Evolutionary conservation across 768 basidiomycete genomes (phyloP), one percentile per base, ranked within the genome.

Genomic region (Leucosporidium creatinivorum): DNA sequence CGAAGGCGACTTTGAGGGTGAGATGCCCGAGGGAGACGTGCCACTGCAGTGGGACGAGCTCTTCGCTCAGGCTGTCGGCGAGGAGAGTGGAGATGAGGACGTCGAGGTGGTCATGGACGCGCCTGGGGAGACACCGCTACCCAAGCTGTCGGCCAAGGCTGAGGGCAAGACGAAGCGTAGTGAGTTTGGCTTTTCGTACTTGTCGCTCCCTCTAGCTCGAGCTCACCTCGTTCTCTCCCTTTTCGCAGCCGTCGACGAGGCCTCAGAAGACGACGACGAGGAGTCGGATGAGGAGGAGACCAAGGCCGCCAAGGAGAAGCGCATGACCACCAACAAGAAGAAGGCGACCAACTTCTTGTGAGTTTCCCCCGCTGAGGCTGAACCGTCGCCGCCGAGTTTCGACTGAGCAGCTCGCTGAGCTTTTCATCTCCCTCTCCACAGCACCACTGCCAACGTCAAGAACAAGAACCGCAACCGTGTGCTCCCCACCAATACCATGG

Each of bases 261-360:
- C 66, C 30, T 78, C 78, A 69, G 73, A 78, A 1, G 80, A 81
- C 19, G 78, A 78, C 30, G 82, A 80, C 51, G 76, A 74, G 0
- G 77, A 80, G 52, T n/a, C n/a, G n/a, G n/a, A n/a, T n/a, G 75
- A 74, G 1, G 77, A 77, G 19, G 74, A 73, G 12, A 73, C 74
- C 36, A 68, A 70, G 18, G 55, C 62, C 21, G 59, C 78, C 76
- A 91, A 90, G 77, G 88, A 84, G 72, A 77, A 83, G 31, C 88
- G 94, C 23, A 89, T 94, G 90, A 94, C 85, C 74, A 98, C 96
- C 1, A 91, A 86, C 82, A 99, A 99, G 91, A 87, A 86, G 81
- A 92, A 89, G 79, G 85, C 89, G 15, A 82, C 83, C 64, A 97
- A 98, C 80, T 44, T 44, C 39, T 44, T 44, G 97, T 92, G 52